A percentile compares a stretch with the other conserved stretches of the same genome.
Conservation (phyloP, 768 basidiomycete genomes). For the Leccinum barrowsii region DNA sequence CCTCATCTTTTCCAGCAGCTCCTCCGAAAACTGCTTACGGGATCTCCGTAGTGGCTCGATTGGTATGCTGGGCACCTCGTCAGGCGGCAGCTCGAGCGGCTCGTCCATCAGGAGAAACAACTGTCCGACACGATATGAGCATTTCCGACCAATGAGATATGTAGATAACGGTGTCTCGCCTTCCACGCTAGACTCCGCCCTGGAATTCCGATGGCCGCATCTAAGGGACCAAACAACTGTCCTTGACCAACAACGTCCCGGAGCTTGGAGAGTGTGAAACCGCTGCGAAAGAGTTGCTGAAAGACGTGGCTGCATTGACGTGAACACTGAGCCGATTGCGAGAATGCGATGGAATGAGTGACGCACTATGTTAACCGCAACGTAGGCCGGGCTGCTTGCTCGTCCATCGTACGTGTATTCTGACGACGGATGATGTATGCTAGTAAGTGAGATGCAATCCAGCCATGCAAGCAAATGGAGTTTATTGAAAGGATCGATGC, state of each 20-base stretch:
- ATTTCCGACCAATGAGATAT: constrained; percentile 10
- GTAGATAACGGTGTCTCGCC: constrained; percentile 35
- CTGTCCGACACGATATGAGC: constrained; percentile 38
- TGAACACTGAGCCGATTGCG: constrained; percentile 2
- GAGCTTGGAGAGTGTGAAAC: constrained; percentile 55
- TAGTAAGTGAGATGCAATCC: neutral
- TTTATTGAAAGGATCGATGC: neutral
- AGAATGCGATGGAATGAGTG: neutral
- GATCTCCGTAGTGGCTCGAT: constrained; percentile 41
- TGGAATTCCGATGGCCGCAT: constrained; percentile 45
- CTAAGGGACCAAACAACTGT: constrained; percentile 46
- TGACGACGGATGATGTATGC: neutral
- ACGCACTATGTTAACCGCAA: constrained; percentile 25
- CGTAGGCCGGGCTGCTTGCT: constrained; percentile 25
- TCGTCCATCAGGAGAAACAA: constrained; percentile 65
- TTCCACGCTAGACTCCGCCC: constrained; percentile 89
- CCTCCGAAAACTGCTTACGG: constrained; percentile 53
- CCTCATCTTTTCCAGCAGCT: constrained; percentile 66
- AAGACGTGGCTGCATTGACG: constrained; percentile 36
- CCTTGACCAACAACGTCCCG: constrained; percentile 64
- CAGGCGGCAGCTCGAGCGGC: constrained; percentile 54
- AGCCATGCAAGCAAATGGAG: neutral
- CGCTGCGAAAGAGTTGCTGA: constrained; percentile 48
- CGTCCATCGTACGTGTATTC: constrained; percentile 17
- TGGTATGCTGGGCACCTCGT: constrained; percentile 36